These are phyloP conservation scores for Phyllosticta citrichinensis DNA, from an alignment of 2,329 filamentous ascomycete species.

Conservation along the genomic window DNA sequence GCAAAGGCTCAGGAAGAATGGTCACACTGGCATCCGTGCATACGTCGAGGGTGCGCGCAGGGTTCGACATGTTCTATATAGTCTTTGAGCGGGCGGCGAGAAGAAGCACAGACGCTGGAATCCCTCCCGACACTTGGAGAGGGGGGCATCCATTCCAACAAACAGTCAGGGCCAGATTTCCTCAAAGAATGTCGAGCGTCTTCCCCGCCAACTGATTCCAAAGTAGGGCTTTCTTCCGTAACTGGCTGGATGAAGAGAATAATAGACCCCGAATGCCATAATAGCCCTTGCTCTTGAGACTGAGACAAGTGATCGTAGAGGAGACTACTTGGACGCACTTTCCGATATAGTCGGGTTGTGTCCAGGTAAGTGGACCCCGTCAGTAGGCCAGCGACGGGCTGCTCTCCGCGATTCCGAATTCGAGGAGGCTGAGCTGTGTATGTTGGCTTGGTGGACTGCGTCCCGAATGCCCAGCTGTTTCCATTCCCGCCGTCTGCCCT, in stretches of 20 bases:
- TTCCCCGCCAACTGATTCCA: not conserved
- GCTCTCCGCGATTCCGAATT: not conserved
- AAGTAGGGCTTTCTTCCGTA: not conserved
- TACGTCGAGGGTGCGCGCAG: not conserved
- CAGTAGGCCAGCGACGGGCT: not conserved
- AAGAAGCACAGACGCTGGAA: not conserved
- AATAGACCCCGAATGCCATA: not conserved
- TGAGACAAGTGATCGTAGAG: not conserved
- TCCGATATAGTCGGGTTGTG: not conserved
- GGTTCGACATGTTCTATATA: not conserved
- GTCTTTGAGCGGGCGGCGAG: no score
- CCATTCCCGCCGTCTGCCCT: not conserved
- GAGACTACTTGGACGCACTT: not conserved
- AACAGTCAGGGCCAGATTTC: not conserved
- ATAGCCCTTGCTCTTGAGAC: not conserved
- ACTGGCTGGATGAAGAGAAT: not conserved
- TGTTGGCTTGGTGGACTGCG: not conserved
- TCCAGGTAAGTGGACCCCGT: not conserved
- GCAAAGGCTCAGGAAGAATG: not conserved
- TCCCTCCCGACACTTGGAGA: not conserved
- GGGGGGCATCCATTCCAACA: not conserved
- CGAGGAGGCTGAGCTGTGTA: not conserved
- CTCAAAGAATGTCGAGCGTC: not conserved
- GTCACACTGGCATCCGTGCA: not conserved
- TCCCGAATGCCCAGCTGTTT: not conserved